These are phyloP conservation scores for Metschnikowia anglica DNA, from an alignment of 805 yeast species.

Conservation along the genomic window DNA sequence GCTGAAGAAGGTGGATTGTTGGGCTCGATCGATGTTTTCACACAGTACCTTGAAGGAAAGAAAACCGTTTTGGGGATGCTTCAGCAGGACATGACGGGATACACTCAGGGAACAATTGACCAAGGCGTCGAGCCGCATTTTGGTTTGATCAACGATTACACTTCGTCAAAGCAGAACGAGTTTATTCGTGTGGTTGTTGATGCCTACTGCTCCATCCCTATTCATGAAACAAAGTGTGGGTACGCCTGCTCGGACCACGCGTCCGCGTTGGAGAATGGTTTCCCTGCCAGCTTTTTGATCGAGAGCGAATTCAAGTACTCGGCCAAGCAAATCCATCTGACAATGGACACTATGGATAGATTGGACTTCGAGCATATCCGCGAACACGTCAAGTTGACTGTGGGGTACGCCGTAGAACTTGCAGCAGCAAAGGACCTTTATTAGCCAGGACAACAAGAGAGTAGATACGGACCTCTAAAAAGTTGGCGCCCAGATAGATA, in stretches of 20 bases:
- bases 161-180: slow-evolving; percentile 51
- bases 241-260: slow-evolving; percentile 95
- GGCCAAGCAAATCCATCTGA: slow-evolving; percentile 72
- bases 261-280: slow-evolving; percentile 78
- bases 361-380: slow-evolving; percentile 74
- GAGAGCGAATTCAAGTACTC: slow-evolving; percentile 69
- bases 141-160: slow-evolving; percentile 79
- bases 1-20: slow-evolving; percentile 93
- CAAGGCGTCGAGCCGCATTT: slow-evolving; percentile 59
- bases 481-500: too few species aligned
- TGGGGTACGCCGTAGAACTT: slow-evolving; percentile 74
- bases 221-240: slow-evolving; percentile 77
- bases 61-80: slow-evolving; percentile 74
- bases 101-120: slow-evolving; percentile 50
- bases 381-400: slow-evolving; percentile 75
- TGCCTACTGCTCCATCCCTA: slow-evolving; percentile 64
- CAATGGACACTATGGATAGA: slow-evolving; percentile 77
- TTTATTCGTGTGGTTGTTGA: slow-evolving; percentile 63
- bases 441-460: neutral
- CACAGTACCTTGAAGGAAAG: slow-evolving; percentile 45
- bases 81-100: slow-evolving; percentile 96
- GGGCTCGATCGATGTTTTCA: slow-evolving; percentile 80
- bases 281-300: slow-evolving; percentile 77
- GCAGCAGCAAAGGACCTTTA: slow-evolving; percentile 20
- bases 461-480: neutral